Conservation (phyloP, 257 asterid genomes). For the Rubia yunnanensis region DNA sequence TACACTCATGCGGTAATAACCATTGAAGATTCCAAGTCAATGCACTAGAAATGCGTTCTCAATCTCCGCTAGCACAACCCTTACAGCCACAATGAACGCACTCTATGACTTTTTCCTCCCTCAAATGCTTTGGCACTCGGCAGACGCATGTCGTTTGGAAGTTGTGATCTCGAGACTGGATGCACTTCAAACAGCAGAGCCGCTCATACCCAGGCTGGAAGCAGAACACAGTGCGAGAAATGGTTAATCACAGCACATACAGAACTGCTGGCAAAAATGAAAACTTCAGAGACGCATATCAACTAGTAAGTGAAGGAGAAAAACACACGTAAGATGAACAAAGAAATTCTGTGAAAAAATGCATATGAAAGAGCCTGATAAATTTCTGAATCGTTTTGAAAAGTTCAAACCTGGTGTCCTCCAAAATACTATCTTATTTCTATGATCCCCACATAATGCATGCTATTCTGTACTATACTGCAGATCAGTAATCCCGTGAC, state of each 20-base stretch:
- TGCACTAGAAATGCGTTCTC: no score
- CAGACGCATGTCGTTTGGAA: slow-evolving; percentile 45
- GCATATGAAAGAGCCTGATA: not conserved
- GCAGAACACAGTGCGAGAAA: not conserved
- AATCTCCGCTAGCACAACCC: slow-evolving; percentile 94
- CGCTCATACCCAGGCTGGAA: no score
- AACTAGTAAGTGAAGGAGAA: not conserved
- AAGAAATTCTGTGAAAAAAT: not conserved
- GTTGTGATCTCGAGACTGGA: no score
- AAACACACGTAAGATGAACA: not conserved
- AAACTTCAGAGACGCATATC: not conserved
- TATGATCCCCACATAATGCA: no score
- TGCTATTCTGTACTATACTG: not conserved
- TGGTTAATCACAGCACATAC: not conserved
- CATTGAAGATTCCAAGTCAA: no score
- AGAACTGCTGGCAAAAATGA: not conserved
- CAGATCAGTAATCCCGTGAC: not conserved
- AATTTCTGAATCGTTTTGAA: not conserved
- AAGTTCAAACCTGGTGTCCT: no score
- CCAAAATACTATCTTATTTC: no score
- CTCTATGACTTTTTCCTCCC: slow-evolving; percentile 87
- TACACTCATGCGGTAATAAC: no score
- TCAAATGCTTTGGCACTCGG: slow-evolving; percentile 81
- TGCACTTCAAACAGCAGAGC: no score
- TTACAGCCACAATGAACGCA: slow-evolving; percentile 86